Conservation (phyloP, 2,329 filamentous ascomycete genomes). For the Metarhizium robertsii region DNA sequence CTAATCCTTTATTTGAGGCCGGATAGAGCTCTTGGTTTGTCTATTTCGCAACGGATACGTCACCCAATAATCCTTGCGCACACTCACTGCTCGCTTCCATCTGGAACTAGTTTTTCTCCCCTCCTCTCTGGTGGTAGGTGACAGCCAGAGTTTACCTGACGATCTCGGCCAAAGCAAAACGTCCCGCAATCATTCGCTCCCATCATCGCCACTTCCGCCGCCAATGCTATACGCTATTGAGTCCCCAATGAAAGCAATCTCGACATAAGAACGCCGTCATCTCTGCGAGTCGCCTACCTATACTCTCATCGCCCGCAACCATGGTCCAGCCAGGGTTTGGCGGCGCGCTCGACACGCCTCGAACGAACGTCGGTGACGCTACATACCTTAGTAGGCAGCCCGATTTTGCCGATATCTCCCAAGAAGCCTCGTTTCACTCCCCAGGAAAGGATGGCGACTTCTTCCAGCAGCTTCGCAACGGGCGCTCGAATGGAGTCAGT, state of each 20-base stretch:
- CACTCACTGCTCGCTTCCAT: neutral
- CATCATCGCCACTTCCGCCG: neutral
- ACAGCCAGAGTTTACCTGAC: neutral
- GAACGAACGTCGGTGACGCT: conserved; percentile 74
- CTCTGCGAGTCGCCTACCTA: neutral
- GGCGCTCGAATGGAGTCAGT: conserved; percentile 44
- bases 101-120: too few relatives aligned
- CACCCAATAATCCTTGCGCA: neutral
- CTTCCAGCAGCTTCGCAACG: conserved; percentile 64
- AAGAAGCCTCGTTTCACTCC: conserved; percentile 79
- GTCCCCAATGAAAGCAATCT: neutral
- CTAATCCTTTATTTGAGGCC: neutral
- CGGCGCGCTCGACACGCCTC: conserved; percentile 70
- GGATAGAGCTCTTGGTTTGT: neutral
- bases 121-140: neutral
- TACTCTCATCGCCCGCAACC: conserved; percentile 11
- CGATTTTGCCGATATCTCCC: conserved; percentile 70
- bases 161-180: neutral
- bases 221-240: neutral
- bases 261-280: neutral
- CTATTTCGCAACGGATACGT: neutral
- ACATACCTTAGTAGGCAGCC: conserved; percentile 64
- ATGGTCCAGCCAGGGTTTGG: conserved; percentile 58
- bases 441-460: conserved; percentile 63
- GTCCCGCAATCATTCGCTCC: neutral